Evolutionary conservation across 306 rosid species (phyloP), one percentile per base, ranked within the genome.

Genomic region (Pterocarpus macrocarpus): DNA sequence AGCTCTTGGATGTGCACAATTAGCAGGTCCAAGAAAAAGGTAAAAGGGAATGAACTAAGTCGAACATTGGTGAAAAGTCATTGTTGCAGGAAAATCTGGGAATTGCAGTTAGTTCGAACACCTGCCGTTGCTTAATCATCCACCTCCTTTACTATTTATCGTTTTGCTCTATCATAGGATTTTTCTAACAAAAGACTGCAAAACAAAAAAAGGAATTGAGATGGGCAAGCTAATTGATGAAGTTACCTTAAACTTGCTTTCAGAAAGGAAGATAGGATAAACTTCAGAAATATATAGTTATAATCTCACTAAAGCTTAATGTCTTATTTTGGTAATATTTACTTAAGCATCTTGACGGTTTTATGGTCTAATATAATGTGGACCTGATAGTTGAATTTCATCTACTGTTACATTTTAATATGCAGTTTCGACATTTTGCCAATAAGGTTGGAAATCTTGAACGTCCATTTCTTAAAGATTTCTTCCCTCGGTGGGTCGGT

Each of bases 381-480:
- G 62, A 71, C 75, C 28, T 80, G 75, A 64, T 56, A 35, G 14
- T 39, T 72, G 64, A 17, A 62, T 33, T 81, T 75, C 57, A 10
- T 61, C 2, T 76, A 36, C 44, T 35, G 47, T 16, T 74, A 55
- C 55, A 34, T 7, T 71, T 64, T 14, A n/a, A 69, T 69, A 72
- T 81, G 94, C 94, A 95, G 99, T 95, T 95, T 84, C 94, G 99
- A 79, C 99, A 93, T 81, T 91, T 93, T 83, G 97, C 99, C 63
- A 95, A 95, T 80, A 95, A 95, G 84, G 90, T 95, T 82, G 99
- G 98, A 69, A 95, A 95, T 88, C 94, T 95, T 59, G 99, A 95
- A 87, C 99, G 99, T 33, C 98, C 99, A 45, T 95, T 95, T 89
- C 98, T 95, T 71, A 95, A 95, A 85, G 99, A 95, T 61, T 95